These are phyloP conservation scores for Cyclostephanos tholiformis DNA, from an alignment of 108 stramenopile species.

Conservation along the genomic window DNA sequence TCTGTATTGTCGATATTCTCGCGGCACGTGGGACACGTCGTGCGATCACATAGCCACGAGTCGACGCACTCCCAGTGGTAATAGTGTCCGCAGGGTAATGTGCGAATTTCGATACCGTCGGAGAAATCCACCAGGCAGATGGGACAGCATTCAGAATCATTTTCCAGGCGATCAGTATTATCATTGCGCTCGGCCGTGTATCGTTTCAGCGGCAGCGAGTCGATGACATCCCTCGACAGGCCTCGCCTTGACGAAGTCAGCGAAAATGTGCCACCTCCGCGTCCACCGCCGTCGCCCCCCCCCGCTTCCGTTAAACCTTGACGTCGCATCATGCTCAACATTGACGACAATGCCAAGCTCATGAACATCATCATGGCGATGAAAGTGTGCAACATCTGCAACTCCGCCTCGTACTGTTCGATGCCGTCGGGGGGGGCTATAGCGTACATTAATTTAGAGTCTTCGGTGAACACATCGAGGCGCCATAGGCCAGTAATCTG, in stretches of 20 bases:
- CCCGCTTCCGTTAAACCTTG: conserved; percentile 17
- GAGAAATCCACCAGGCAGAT: conserved; percentile 65
- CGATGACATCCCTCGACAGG: conserved; percentile 38
- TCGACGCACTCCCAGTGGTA: conserved; percentile 60
- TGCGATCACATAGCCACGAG: conserved; percentile 40
- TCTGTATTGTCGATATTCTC: conserved; percentile 13
- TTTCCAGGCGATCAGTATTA: too few relatives aligned
- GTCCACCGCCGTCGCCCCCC: too few relatives aligned
- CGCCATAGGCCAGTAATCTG: conserved; percentile 50
- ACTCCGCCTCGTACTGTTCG: conserved; percentile 43
- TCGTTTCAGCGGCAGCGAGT: conserved; percentile 44
- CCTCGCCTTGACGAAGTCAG: conserved; percentile 25
- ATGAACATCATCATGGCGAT: conserved; percentile 53
- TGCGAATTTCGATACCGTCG: conserved; percentile 44
- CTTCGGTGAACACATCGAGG: conserved; percentile 41
- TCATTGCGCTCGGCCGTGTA: too few relatives aligned
- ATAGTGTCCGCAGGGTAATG: conserved; percentile 54
- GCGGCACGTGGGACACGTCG: conserved; percentile 39
- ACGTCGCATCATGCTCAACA: conserved; percentile 42
- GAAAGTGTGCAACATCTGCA: conserved; percentile 40
- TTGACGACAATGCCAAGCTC: conserved; percentile 33
- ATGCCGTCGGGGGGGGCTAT: conserved; percentile 38
- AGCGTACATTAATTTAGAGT: conserved; percentile 22
- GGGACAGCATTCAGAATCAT: conserved; percentile 50
- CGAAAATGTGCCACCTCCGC: conserved; percentile 6